Evolutionary conservation across 306 rosid species (phyloP).

Genomic region (Casuarina glauca): DNA sequence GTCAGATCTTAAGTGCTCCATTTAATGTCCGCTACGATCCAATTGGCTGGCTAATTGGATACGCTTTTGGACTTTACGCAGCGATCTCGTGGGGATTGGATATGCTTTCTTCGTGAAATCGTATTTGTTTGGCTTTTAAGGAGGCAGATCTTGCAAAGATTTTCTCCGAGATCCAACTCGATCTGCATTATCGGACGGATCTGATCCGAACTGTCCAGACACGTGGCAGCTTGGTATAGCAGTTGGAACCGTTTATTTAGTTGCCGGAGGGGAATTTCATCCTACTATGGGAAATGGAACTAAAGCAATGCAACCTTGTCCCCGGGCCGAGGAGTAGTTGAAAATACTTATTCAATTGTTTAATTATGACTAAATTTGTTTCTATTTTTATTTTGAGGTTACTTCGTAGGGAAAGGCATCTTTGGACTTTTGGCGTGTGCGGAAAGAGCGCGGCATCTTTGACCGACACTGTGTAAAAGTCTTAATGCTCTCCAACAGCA

Average conservation of each 20-base stretch:
- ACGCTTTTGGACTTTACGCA: background rate
- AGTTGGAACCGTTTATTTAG: no score
- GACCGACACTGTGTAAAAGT: background rate
- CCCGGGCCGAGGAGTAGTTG: no score
- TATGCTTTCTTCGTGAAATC: background rate
- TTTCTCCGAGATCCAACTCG: background rate
- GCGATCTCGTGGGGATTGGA: slow-evolving; percentile 5
- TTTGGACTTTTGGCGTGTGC: background rate
- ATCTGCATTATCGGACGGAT: background rate
- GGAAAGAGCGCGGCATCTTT: background rate
- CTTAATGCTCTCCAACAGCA: background rate
- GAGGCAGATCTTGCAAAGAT: background rate
- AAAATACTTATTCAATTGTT: no score
- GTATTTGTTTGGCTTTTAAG: slow-evolving; percentile 1
- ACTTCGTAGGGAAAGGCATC: background rate
- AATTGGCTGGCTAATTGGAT: background rate
- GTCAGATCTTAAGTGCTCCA: slow-evolving; percentile 8
- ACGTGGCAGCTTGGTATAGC: no score
- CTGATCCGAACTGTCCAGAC: no score
- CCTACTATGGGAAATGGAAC: no score
- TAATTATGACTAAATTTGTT: no score
- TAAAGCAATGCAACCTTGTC: no score
- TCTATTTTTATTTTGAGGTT: no score
- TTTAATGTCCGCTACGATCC: background rate
- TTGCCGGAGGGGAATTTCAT: no score